Evolutionary conservation across 1,139 yeast genomes (phyloP).

Genomic region (Saccharomyces hybrid): DNA sequence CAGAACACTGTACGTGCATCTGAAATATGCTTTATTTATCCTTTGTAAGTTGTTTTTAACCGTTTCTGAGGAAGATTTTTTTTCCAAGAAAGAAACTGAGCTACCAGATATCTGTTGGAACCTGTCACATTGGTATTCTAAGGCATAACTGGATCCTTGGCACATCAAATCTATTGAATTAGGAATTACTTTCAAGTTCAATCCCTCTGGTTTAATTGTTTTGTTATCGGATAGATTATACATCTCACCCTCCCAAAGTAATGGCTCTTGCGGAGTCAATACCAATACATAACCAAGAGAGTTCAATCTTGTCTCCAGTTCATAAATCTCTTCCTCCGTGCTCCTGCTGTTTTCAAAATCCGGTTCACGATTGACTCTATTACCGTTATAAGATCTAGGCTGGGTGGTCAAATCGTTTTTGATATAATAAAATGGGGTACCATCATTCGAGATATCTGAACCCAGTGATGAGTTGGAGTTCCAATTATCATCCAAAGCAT

Average conservation of each 20-base stretch:
- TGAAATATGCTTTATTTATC: constrained; percentile 60
- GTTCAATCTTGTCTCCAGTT: constrained; percentile 24
- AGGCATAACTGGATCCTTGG: constrained; percentile 48
- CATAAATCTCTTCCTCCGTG: constrained; percentile 32
- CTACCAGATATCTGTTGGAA: constrained; percentile 50
- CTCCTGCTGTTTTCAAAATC: constrained; percentile 24
- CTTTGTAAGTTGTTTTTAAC: constrained; percentile 70
- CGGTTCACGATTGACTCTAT: constrained; percentile 5
- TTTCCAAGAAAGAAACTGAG: constrained; percentile 46
- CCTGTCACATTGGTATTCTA: constrained; percentile 38
- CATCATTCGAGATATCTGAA: constrained; percentile 20
- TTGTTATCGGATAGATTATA: constrained; percentile 39
- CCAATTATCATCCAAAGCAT: constrained; percentile 21
- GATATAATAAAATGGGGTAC: constrained; percentile 23
- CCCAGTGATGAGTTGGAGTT: constrained; percentile 20
- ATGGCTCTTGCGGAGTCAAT: constrained; percentile 72
- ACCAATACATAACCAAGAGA: constrained; percentile 58
- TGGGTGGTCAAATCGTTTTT: constrained; percentile 11
- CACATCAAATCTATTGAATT: constrained; percentile 70
- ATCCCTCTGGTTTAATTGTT: constrained; percentile 21
- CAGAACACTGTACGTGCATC: constrained; percentile 60
- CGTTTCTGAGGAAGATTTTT: constrained; percentile 61
- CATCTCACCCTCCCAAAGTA: constrained; percentile 85
- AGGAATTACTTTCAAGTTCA: constrained; percentile 41
- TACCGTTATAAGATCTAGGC: constrained; percentile 5